Evolutionary conservation across 2,329 filamentous ascomycete genomes (phyloP).

Genomic region (Colletotrichum acutatum): DNA sequence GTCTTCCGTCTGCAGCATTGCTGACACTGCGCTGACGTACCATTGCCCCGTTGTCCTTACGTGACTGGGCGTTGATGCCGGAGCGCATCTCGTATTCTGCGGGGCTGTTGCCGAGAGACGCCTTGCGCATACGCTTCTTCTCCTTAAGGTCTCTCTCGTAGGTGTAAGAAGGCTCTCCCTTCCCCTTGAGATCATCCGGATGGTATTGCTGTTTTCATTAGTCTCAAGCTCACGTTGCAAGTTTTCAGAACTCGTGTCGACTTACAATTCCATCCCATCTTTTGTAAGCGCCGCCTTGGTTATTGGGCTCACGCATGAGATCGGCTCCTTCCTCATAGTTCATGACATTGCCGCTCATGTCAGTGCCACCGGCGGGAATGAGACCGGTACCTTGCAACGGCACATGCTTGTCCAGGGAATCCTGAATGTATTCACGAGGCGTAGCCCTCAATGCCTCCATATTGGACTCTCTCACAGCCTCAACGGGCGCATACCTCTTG

Average conservation of each 20-base stretch:
- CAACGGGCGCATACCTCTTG: slow-evolving; percentile 74
- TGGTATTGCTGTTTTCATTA: slow-evolving; percentile 68
- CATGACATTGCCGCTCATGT: slow-evolving; percentile 77
- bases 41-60: slow-evolving; percentile 40
- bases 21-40: slow-evolving; percentile 59
- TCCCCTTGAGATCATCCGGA: slow-evolving; percentile 83
- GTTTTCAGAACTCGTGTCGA: slow-evolving; percentile 36
- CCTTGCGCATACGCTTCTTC: slow-evolving; percentile 54
- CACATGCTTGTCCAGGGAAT: slow-evolving; percentile 77
- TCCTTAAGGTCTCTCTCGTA: slow-evolving; percentile 75
- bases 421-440: slow-evolving; percentile 79
- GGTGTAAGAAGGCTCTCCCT: slow-evolving; percentile 80
- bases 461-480: slow-evolving; percentile 79
- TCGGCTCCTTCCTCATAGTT: slow-evolving; percentile 88
- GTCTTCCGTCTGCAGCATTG: slow-evolving; percentile 44
- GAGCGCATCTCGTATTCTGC: slow-evolving; percentile 63
- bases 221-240: not conserved
- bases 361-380: slow-evolving; percentile 78
- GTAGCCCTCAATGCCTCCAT: slow-evolving; percentile 83
- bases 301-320: slow-evolving; percentile 79
- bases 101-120: slow-evolving; percentile 41
- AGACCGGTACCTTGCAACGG: slow-evolving; percentile 84
- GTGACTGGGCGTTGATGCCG: slow-evolving; percentile 38
- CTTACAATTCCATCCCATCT: slow-evolving; percentile 79
- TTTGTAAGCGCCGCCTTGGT: slow-evolving; percentile 79